Conservation (phyloP, 768 basidiomycete genomes). For the Tremella mesenterica region DNA sequence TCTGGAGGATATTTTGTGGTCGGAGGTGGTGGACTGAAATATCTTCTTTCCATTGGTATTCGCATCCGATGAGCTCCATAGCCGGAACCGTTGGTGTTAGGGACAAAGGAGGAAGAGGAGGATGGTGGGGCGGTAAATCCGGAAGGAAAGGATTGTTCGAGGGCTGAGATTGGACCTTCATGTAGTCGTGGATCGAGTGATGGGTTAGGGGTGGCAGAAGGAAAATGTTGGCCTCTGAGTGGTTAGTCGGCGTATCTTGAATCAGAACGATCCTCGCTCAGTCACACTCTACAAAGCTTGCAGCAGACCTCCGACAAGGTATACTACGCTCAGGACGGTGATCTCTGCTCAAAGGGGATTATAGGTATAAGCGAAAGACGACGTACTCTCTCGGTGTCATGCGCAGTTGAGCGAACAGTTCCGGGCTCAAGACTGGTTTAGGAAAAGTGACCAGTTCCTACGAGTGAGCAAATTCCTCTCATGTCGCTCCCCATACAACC, state of each 20-base stretch:
- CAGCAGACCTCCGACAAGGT: too few species aligned
- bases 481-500: not conserved
- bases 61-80: conserved; percentile 48
- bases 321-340: too few species aligned
- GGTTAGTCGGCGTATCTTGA: too few species aligned
- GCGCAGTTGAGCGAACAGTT: conserved; percentile 56
- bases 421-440: conserved; percentile 58
- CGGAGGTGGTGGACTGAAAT: conserved; percentile 67
- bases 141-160: too few species aligned
- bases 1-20: conserved; percentile 78
- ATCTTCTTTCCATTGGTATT: conserved; percentile 79
- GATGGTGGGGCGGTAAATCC: conserved; percentile 17
- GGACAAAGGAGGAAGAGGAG: not conserved
- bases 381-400: conserved; percentile 33
- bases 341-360: not conserved
- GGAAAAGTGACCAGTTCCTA: conserved; percentile 88
- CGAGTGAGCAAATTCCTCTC: not conserved
- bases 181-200: conserved; percentile 41
- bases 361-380: not conserved
- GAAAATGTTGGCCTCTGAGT: conserved; percentile 55
- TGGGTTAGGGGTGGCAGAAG: conserved; percentile 49
- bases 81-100: conserved; percentile 2
- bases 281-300: too few species aligned
- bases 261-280: too few species aligned
- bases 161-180: too few species aligned